A percentile compares a stretch with the other conserved stretches of the same genome.
These are phyloP conservation scores for Cudoniella acicularis DNA, from an alignment of 495 filamentous ascomycete species.

Conservation along the genomic window DNA sequence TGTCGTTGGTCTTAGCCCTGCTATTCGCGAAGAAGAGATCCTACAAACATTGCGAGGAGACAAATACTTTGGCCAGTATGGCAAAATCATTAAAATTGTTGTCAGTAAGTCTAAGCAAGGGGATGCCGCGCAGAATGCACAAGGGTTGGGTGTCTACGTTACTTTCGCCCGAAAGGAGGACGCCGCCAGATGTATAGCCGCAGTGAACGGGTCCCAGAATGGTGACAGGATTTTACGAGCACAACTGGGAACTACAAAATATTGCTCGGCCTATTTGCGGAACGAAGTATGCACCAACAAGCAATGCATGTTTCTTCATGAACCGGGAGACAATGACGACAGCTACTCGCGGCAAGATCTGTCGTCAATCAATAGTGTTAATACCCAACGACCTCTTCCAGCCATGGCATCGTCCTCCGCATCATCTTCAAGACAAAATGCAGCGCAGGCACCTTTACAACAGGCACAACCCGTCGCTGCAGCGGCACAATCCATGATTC, in stretches of 20 bases:
- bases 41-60: constrained; percentile 79
- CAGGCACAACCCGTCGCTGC: constrained; percentile 43
- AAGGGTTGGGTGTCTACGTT: constrained; percentile 93
- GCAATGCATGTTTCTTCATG: constrained; percentile 96
- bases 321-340: constrained; percentile 93
- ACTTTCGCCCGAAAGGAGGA: constrained; percentile 88
- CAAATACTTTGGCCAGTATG: constrained; percentile 97
- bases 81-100: constrained; percentile 97
- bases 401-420: constrained; percentile 43
- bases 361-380: constrained; percentile 89
- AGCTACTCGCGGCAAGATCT: constrained; percentile 94
- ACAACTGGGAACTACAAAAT: constrained; percentile 97
- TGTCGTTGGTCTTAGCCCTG: constrained; percentile 89
- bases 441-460: constrained; percentile 43
- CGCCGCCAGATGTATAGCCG: constrained; percentile 81
- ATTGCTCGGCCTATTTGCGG: constrained; percentile 94
- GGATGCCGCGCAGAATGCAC: constrained; percentile 58
- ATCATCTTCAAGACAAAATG: constrained; percentile 39
- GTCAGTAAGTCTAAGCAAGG: constrained; percentile 90
- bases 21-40: constrained; percentile 85
- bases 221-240: constrained; percentile 82
- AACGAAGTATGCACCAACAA: constrained; percentile 90
- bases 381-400: constrained; percentile 65
- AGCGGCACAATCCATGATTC: constrained; percentile 66
- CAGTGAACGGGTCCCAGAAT: constrained; percentile 90